Conservation (phyloP, 208 protist genomes). For the Endotrypanum monterogeii region DNA sequence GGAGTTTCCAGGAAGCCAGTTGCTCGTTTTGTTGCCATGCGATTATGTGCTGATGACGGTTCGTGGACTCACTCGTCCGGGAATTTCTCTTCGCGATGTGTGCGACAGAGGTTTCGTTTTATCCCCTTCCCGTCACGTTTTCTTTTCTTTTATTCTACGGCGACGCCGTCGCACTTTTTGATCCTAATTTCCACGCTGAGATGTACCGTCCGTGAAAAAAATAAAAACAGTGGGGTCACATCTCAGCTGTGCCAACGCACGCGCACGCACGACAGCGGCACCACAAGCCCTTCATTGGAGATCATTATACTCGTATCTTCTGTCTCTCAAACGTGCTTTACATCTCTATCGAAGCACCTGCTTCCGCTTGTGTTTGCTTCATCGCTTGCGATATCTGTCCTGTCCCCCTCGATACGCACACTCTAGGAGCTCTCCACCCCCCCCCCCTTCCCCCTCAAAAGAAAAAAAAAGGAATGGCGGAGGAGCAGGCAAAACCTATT, state of each 20-base stretch:
- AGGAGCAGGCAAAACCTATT: constrained; percentile 24
- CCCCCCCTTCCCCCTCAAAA: neutral
- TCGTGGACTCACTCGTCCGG: neutral
- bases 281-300: neutral
- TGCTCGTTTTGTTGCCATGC: neutral
- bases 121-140: neutral
- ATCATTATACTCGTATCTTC: neutral
- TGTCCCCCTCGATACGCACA: neutral
- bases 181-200: neutral
- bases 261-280: neutral
- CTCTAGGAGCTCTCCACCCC: no score
- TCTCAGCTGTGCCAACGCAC: neutral
- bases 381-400: neutral
- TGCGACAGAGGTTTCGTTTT: neutral
- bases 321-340: neutral
- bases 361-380: neutral
- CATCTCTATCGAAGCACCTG: no score
- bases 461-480: no score
- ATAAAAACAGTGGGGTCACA: neutral
- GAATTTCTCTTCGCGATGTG: neutral
- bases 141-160: neutral
- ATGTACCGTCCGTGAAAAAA: neutral
- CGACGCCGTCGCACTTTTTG: neutral
- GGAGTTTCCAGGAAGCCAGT: neutral
- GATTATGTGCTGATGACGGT: neutral